Evolutionary conservation across 2,329 filamentous ascomycete genomes (phyloP), one percentile per base, ranked within the genome.

Genomic region (Didymellaceae sp.): DNA sequence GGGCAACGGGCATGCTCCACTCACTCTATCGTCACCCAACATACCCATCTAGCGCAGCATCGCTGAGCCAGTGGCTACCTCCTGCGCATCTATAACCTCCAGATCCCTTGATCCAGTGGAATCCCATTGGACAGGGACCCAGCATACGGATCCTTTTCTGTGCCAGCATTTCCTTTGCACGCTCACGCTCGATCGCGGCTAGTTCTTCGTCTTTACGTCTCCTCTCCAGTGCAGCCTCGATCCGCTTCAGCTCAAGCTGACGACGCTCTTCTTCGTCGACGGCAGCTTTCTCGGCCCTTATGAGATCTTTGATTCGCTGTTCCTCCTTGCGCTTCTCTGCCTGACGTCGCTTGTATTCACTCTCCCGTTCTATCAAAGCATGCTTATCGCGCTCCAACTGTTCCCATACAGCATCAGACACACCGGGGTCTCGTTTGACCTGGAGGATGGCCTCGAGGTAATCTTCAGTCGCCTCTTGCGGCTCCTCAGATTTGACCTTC

Each of bases 61-160:
- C 37, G 14, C 16, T 21, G 3, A 40, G 24, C 16, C 28, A 41
- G 13, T 90, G 87, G 2, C 62, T 63, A 0, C 86, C 86, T 0
- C 81, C 87, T 0, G 78, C 78, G 71, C 87, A 90, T 5, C 85
- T 68, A 67, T 84, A 90, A 0, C 87, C 87, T 1, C 61, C 63
- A 1, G 2, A 31, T 60, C 86, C 79, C 58, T 81, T 83, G 20
- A 87, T 83, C 87, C 87, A 91, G 0, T 49, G 45, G 61, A 38
- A 90, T 0, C 86, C 87, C 14, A 45, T 28, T 0, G 77, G 74
- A 66, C 87, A 91, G 0, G 68, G 40, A 0, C 87, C 87, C 74
- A 83, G 75, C 1, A 57, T 22, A 56, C 63, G 70, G 56, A 90
- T 63, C 59, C 80, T 85, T 30, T 63, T 57, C 69, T 81, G 77